These are phyloP conservation scores for Trichoderma breve DNA, from an alignment of 2,329 filamentous ascomycete species.

Conservation along the genomic window DNA sequence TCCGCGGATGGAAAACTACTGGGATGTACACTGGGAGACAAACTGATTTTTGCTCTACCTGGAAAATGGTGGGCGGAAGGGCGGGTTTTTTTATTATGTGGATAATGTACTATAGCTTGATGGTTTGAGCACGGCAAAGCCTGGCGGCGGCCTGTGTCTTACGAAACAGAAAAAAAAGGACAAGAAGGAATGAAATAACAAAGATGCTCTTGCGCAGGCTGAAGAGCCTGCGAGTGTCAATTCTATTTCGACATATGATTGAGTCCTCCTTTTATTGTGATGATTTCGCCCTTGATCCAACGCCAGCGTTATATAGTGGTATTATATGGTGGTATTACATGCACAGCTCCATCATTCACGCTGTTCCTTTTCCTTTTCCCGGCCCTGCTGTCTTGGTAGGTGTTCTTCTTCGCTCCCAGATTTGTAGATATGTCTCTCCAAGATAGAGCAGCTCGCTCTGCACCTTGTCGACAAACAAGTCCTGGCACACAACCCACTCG, in stretches of 20 bases:
- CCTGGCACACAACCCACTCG: conserved; percentile 92
- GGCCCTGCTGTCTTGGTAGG: conserved; percentile 33
- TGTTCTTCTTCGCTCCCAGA: conserved; percentile 82
- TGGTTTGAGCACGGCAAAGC: conserved; percentile 18
- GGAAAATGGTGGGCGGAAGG: conserved; percentile 21
- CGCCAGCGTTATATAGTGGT: not conserved
- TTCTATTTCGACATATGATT: not conserved
- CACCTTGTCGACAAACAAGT: conserved; percentile 87
- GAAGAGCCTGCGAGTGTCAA: conserved; percentile 8
- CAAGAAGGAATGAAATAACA: conserved; percentile 16
- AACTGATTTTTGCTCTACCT: conserved; percentile 19
- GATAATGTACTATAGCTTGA: conserved; percentile 23
- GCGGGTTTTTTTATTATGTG: conserved; percentile 12
- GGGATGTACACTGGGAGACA: conserved; percentile 13
- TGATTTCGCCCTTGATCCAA: not conserved
- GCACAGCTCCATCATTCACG: not conserved
- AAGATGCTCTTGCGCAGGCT: conserved; percentile 10
- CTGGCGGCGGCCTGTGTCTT: conserved; percentile 15
- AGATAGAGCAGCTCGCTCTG: conserved; percentile 88
- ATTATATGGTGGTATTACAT: conserved; percentile 1
- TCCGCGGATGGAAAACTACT: conserved; percentile 6
- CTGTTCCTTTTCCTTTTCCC: conserved; percentile 33
- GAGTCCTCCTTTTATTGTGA: not conserved
- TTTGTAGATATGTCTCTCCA: conserved; percentile 91
- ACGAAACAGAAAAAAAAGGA: conserved; percentile 8